Evolutionary conservation across 495 filamentous ascomycete genomes (phyloP).

Genomic region (Penicillium mononematosum): DNA sequence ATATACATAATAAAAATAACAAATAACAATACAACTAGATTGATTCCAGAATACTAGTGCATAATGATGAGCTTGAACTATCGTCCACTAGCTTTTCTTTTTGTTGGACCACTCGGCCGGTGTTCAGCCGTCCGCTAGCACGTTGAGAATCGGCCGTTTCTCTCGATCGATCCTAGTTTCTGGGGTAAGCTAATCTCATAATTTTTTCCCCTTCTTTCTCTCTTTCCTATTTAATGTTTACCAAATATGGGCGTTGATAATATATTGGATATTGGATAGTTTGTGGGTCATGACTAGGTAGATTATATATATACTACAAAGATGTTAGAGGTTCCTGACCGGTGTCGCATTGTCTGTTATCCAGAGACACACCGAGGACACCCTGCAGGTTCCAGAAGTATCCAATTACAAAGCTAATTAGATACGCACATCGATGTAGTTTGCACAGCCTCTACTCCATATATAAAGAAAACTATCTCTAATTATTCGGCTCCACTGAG

Average conservation of each 20-base stretch:
- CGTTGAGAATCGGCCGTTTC: slow-evolving; percentile 9
- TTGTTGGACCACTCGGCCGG: background rate
- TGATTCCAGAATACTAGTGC: background rate
- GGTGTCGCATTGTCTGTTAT: background rate
- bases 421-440: background rate
- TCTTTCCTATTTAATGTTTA: background rate
- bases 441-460: background rate
- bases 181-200: slow-evolving; percentile 22
- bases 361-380: slow-evolving; percentile 1
- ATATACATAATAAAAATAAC: background rate
- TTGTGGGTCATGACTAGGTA: background rate
- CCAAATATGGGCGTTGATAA: background rate
- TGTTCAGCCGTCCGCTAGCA: slow-evolving; percentile 3
- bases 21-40: background rate
- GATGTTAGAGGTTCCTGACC: background rate
- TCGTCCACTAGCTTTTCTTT: slow-evolving; percentile 3
- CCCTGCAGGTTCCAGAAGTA: background rate
- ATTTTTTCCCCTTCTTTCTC: slow-evolving; percentile 4
- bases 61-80: background rate
- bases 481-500: no score
- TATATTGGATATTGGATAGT: background rate
- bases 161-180: slow-evolving; percentile 26
- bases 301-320: background rate
- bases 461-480: background rate
- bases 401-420: no score